phyloP scores from a whole-genome alignment of 805 yeast genomes.

The Ogataea pignaliae region DNA sequence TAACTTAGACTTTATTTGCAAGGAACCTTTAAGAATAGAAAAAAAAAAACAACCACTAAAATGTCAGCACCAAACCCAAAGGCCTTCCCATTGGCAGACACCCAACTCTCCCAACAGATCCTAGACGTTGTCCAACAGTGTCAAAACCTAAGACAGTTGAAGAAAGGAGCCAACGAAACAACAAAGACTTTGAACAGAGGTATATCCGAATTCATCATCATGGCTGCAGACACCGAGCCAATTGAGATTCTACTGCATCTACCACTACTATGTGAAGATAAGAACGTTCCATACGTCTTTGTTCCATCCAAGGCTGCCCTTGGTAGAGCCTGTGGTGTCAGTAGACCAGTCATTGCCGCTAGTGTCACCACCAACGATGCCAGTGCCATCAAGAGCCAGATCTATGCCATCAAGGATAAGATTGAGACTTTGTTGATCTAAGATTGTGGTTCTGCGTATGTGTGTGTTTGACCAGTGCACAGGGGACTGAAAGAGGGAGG shows the following conservation, averaged over 20 bases:
- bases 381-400: slow-evolving; percentile 94
- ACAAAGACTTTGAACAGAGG: slow-evolving; percentile 99
- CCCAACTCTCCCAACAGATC: slow-evolving; percentile 92
- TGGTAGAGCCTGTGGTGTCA: slow-evolving; percentile 99
- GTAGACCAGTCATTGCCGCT: slow-evolving; percentile 99
- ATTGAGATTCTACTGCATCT: slow-evolving; percentile 96
- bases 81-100: slow-evolving; percentile 98
- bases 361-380: slow-evolving; percentile 98
- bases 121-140: slow-evolving; percentile 98
- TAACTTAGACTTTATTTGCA: slow-evolving; percentile 31
- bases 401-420: slow-evolving; percentile 97
- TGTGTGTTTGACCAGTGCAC: not conserved
- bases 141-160: slow-evolving; percentile 94
- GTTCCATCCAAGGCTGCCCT: slow-evolving; percentile 98
- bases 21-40: slow-evolving; percentile 40
- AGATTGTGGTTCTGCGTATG: slow-evolving; percentile 3
- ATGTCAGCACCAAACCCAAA: slow-evolving; percentile 92
- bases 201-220: slow-evolving; percentile 96
- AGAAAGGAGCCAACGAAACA: slow-evolving; percentile 99
- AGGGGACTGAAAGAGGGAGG: not conserved
- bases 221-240: slow-evolving; percentile 99
- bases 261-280: slow-evolving; percentile 97
- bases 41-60: slow-evolving; percentile 36
- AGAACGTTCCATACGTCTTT: slow-evolving; percentile 98
- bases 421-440: slow-evolving; percentile 95